Evolutionary conservation across 2,329 filamentous ascomycete genomes (phyloP).

Genomic region (Scedosporium minutisporum): DNA sequence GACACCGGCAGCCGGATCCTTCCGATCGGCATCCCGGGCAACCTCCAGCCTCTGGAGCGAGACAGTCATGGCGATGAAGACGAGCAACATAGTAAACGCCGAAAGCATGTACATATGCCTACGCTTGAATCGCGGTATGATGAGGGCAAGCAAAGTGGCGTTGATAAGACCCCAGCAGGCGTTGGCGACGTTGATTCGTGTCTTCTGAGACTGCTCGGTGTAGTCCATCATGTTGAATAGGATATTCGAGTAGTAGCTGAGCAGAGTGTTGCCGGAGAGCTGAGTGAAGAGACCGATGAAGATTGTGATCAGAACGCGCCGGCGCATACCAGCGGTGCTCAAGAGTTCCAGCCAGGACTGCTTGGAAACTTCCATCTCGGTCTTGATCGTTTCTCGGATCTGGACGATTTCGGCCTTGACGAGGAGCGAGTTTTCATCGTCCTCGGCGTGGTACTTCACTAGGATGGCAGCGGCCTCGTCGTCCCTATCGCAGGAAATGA

Average conservation of each 20-base stretch:
- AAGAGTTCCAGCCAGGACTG: constrained; percentile 44
- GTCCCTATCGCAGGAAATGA: constrained; percentile 19
- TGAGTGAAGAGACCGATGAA: constrained; percentile 45
- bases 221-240: constrained; percentile 36
- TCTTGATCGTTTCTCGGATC: constrained; percentile 45
- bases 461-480: constrained; percentile 23
- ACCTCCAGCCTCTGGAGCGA: constrained; percentile 27
- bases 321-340: constrained; percentile 37
- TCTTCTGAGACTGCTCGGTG: constrained; percentile 29
- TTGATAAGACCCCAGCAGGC: constrained; percentile 35
- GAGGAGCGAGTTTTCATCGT: constrained; percentile 36
- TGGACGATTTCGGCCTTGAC: constrained; percentile 51
- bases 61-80: constrained; percentile 47
- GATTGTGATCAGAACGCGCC: constrained; percentile 36
- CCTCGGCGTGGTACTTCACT: constrained; percentile 40
- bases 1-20: constrained; percentile 22
- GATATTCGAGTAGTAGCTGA: constrained; percentile 38
- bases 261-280: constrained; percentile 41
- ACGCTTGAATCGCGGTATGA: constrained; percentile 35
- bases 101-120: constrained; percentile 43
- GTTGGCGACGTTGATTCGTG: constrained; percentile 34
- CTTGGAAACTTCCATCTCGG: constrained; percentile 44
- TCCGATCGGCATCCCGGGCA: constrained; percentile 16
- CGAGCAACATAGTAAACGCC: constrained; percentile 35
- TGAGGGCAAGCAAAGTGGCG: constrained; percentile 28